Evolutionary conservation across 1,284 basidiomycete species (phyloP).

Genomic region (Austropuccinia psidii): DNA sequence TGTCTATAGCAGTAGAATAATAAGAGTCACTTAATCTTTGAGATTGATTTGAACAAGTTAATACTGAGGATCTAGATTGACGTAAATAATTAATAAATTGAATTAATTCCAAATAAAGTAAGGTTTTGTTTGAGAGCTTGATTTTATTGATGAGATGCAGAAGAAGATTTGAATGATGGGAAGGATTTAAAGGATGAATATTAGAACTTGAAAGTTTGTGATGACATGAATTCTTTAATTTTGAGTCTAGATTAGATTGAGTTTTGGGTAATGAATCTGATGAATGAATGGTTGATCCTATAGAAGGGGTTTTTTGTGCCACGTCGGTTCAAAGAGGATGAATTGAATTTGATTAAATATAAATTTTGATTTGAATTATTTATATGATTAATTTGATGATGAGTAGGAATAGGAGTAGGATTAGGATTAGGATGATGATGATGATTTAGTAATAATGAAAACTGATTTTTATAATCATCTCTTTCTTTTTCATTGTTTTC

Average conservation of each 20-base stretch:
- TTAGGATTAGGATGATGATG: background rate
- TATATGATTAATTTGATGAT: no score
- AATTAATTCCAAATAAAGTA: conserved; percentile 78
- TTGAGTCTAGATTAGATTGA: no score
- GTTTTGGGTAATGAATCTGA: no score
- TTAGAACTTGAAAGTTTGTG: no score
- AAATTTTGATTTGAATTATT: no score
- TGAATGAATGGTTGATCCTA: background rate
- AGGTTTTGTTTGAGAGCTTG: conserved; percentile 40
- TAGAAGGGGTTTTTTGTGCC: no score
- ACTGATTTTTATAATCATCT: conserved; percentile 18
- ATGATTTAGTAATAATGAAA: conserved; percentile 37
- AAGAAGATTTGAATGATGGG: no score
- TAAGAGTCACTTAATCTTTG: conserved; percentile 37
- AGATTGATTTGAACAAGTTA: background rate
- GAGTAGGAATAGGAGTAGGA: no score
- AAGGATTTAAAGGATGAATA: no score
- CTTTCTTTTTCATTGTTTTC: conserved; percentile 31
- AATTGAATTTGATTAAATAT: no score
- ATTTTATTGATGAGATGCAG: background rate
- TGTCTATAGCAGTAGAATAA: conserved; percentile 26
- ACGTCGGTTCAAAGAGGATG: no score
- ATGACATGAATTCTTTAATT: no score
- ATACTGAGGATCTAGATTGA: conserved; percentile 53
- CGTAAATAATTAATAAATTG: conserved; percentile 74